Evolutionary conservation across 2,329 filamentous ascomycete genomes (phyloP), one percentile per base, ranked within the genome.

Genomic region (Exophiala xenobiotica): DNA sequence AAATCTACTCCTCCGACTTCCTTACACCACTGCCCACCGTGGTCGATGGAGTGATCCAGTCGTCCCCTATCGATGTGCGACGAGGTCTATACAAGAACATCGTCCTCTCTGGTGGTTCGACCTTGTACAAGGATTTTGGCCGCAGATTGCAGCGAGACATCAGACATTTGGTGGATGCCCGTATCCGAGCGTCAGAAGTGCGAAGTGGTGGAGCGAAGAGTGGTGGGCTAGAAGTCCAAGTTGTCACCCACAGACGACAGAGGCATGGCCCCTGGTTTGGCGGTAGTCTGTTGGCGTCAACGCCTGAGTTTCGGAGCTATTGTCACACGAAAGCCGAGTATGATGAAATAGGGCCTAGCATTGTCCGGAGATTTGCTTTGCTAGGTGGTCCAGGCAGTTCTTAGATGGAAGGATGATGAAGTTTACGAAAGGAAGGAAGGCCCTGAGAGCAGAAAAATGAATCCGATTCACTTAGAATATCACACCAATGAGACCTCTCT

Each of bases 81-180:
- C 85, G 93, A 74, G 93, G 93, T 35, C 80, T 99, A 29, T 99
- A 99, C 82, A 99, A 99, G 83, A 99, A 99, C 75, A 99, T 99
- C 74, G 93, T 99, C 27, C 79, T 99, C 29, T 97, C 92, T 3
- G 93, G 93, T 68, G 93, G 93, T 64, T 96, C 91, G 62, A 99
- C 93, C 18, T 78, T 99, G 56, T 99, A 97, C 82, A 96, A 97
- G 74, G 91, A 99, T 73, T 99, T 99, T 72, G 93, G 93, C 20
- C 85, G 93, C 61, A 84, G 93, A 68, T 79, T 99, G 77, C 95
- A 99, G 75, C 85, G 93, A 68, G 95, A 99, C 68, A 99, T 99
- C 68, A 89, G 93, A 73, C 90, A 96, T 68, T 75, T 99, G 53
- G 93, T 97, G 35, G 93, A 99, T 67, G 90, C 86, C 14, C 83